Evolutionary conservation across 1,284 basidiomycete species (phyloP).

Genomic region (Thecaphora thlaspeos): DNA sequence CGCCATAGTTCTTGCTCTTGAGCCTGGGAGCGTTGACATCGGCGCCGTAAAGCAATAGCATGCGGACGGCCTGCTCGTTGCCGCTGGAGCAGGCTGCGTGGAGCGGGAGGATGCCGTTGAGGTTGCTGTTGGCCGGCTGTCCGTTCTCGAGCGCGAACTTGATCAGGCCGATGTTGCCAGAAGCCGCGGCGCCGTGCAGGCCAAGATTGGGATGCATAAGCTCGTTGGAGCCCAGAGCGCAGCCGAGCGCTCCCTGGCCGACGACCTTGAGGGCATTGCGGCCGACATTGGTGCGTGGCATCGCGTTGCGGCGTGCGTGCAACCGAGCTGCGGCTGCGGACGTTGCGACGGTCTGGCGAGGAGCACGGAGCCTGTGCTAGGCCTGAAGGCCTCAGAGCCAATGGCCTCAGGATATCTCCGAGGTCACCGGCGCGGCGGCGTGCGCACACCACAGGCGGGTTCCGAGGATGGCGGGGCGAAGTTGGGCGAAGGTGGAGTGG

Average conservation of each 20-base stretch:
- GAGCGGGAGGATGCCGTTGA: conserved; percentile 52
- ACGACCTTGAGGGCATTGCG: conserved; percentile 31
- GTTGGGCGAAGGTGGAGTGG: too few relatives aligned
- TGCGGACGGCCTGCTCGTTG: conserved; percentile 34
- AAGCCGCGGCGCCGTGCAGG: conserved; percentile 48
- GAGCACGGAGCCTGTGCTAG: too few relatives aligned
- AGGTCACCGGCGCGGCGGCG: too few relatives aligned
- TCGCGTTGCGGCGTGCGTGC: conserved; percentile 24
- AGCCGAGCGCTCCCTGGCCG: conserved; percentile 21
- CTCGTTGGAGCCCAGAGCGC: conserved; percentile 14
- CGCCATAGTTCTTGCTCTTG: conserved; percentile 20
- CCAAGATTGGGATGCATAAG: conserved; percentile 40
- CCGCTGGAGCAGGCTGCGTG: conserved; percentile 53
- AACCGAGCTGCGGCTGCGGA: too few relatives aligned
- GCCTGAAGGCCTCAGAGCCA: too few relatives aligned
- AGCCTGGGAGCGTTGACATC: conserved; percentile 45
- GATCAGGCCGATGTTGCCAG: conserved; percentile 50
- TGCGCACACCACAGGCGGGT: too few relatives aligned
- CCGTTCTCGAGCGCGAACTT: conserved; percentile 54
- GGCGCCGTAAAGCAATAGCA: conserved; percentile 50
- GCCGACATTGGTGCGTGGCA: conserved; percentile 9
- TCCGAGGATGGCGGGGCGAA: too few relatives aligned
- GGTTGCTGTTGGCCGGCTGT: conserved; percentile 40
- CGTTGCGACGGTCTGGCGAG: too few relatives aligned
- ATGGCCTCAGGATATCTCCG: too few relatives aligned